A percentile compares a stretch with the other conserved stretches of the same genome.
These are phyloP conservation scores for Fraxinus latifolia DNA, from an alignment of 305 asterid species.

Conservation along the genomic window DNA sequence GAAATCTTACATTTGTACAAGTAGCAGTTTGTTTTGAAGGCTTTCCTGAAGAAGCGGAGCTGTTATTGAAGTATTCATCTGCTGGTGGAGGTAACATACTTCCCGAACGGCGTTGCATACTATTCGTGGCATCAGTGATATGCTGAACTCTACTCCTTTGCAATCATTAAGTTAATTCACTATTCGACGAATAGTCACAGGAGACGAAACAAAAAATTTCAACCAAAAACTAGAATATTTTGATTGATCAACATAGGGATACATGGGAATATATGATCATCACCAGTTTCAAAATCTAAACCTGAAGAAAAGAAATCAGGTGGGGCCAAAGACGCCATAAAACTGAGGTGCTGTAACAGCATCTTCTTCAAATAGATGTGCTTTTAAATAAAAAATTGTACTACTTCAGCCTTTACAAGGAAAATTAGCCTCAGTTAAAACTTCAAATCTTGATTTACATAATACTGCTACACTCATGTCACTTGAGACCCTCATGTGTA, in stretches of 20 bases:
- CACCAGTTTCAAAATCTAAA: not conserved
- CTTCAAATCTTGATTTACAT: not conserved
- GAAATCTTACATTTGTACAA: conserved; percentile 62
- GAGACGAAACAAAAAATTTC: conserved; percentile 6
- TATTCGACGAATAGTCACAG: conserved; percentile 18
- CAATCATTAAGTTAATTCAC: conserved; percentile 40
- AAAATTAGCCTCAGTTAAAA: conserved; percentile 8
- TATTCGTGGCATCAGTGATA: conserved; percentile 55
- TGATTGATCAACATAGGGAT: not conserved
- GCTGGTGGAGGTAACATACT: conserved; percentile 80
- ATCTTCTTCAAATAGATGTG: not conserved
- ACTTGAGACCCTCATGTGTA: not conserved
- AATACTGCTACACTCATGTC: not conserved
- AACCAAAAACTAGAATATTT: conserved; percentile 12
- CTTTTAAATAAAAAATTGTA: not conserved
- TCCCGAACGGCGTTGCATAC: conserved; percentile 73
- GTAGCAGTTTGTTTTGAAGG: conserved; percentile 46
- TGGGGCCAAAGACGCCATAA: not conserved
- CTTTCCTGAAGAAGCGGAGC: conserved; percentile 48
- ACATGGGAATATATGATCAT: not conserved
- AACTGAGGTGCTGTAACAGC: not conserved
- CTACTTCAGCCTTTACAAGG: not conserved
- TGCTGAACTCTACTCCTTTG: conserved; percentile 80
- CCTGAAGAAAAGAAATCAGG: not conserved
- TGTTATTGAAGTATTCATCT: conserved; percentile 66